A percentile compares a stretch with the other conserved stretches of the same genome.
phyloP scores from a whole-genome alignment of 306 rosid genomes.

The Dalbergia cultrata region DNA sequence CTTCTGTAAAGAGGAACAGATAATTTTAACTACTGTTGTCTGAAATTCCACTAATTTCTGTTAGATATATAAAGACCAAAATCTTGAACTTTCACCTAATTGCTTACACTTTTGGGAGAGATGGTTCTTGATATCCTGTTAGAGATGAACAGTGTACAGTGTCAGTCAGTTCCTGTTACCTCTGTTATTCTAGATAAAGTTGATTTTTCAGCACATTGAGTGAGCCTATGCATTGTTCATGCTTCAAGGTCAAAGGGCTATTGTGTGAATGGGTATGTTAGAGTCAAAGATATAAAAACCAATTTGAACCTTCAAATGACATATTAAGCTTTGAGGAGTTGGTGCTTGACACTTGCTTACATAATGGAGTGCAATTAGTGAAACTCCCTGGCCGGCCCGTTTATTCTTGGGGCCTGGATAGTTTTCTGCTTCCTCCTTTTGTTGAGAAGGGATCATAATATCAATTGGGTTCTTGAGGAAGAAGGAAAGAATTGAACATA shows the following conservation, averaged over 20 bases:
- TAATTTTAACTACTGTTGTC: not conserved
- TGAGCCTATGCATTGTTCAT: not conserved
- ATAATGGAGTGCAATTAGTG: slow-evolving; percentile 56
- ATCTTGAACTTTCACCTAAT: slow-evolving; percentile 20
- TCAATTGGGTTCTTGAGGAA: not conserved
- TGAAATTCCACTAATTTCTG: slow-evolving; percentile 29
- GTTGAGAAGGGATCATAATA: slow-evolving; percentile 26
- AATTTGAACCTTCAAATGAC: not conserved
- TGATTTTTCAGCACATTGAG: slow-evolving; percentile 15
- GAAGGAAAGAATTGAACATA: not conserved
- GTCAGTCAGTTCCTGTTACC: not conserved
- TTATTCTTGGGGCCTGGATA: slow-evolving; percentile 59
- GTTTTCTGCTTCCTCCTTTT: slow-evolving; percentile 40
- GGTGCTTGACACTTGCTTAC: slow-evolving; percentile 41
- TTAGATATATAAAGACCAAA: not conserved
- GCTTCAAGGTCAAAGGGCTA: not conserved
- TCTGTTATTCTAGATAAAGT: slow-evolving; percentile 9
- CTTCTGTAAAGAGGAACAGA: slow-evolving; percentile 13
- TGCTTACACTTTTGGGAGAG: slow-evolving; percentile 18
- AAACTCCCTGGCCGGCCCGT: slow-evolving; percentile 60
- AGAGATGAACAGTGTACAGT: not conserved
- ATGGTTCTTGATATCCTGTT: not conserved
- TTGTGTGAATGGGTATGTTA: not conserved
- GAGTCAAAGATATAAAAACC: not conserved
- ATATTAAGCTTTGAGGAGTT: not conserved